Evolutionary conservation across 2,329 filamentous ascomycete species (phyloP).

Genomic region (Trichoderma koningiopsis): DNA sequence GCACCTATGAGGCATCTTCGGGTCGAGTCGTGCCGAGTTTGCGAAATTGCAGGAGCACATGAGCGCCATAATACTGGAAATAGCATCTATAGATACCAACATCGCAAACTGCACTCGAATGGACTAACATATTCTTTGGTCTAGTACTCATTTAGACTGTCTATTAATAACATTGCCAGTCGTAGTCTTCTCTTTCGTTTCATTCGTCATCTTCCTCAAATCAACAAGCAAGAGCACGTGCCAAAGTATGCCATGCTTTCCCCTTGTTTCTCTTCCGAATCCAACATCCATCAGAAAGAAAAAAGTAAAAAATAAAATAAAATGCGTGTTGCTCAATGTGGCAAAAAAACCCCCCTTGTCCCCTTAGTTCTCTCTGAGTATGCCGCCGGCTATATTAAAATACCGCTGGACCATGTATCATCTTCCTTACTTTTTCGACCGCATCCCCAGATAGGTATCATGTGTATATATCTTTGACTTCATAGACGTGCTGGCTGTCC

Average conservation of each 20-base stretch:
- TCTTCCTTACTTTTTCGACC: conserved; percentile 6
- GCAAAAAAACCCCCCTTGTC: conserved; percentile 1
- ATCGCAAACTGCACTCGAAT: neutral
- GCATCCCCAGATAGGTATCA: conserved; percentile 21
- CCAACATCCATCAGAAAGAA: conserved; percentile 8
- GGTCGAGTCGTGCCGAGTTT: neutral
- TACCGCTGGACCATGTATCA: conserved; percentile 7
- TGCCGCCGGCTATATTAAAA: neutral
- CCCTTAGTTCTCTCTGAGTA: neutral
- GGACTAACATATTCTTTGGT: conserved; percentile 19
- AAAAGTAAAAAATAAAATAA: neutral
- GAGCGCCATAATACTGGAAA: neutral
- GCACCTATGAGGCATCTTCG: neutral
- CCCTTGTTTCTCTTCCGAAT: conserved; percentile 6
- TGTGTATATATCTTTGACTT: conserved; percentile 19
- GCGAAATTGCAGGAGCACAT: neutral
- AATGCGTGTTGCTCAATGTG: conserved; percentile 6
- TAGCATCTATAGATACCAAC: neutral
- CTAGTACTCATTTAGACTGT: conserved; percentile 29
- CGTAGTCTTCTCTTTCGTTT: conserved; percentile 28
- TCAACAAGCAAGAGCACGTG: conserved; percentile 17
- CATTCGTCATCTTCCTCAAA: conserved; percentile 28
- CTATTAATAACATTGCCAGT: conserved; percentile 31
- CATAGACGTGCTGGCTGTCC: conserved; percentile 26
- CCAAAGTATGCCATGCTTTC: conserved; percentile 12